Conservation (phyloP, 176 grass and related monocot genomes). For the Paspalum notatum region DNA sequence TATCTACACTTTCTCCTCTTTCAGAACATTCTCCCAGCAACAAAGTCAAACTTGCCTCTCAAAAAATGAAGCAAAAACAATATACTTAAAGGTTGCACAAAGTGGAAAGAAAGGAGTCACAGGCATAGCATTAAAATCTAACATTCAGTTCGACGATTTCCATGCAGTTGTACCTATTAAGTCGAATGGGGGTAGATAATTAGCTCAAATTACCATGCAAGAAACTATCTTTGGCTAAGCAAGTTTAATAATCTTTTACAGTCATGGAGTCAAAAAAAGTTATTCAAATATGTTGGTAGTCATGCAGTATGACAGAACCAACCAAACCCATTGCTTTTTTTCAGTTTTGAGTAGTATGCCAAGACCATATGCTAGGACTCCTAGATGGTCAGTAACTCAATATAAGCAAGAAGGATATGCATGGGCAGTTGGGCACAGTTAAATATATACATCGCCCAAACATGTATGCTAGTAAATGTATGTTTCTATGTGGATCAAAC, state of each 20-base stretch:
- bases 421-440: not conserved
- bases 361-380: not conserved
- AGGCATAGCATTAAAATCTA: not conserved
- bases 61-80: not conserved
- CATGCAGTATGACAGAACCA: not conserved
- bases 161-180: not conserved
- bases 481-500: not conserved
- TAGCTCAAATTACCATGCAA: not conserved
- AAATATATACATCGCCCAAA: not conserved
- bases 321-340: not conserved
- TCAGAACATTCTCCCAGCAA: not conserved
- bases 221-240: not conserved
- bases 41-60: not conserved
- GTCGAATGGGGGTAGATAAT: not conserved
- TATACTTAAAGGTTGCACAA: not conserved
- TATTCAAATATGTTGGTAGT: not conserved
- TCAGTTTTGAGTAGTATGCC: not conserved
- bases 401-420: not conserved
- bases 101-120: not conserved
- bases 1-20: not conserved
- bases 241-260: not conserved
- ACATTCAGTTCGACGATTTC: slow-evolving; percentile 5
- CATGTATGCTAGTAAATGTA: not conserved
- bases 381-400: not conserved
- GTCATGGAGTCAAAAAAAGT: not conserved